Base-by-base conservation (phyloP, 2,329 filamentous ascomycete genomes). In the Colletotrichum cordylinicola region DNA sequence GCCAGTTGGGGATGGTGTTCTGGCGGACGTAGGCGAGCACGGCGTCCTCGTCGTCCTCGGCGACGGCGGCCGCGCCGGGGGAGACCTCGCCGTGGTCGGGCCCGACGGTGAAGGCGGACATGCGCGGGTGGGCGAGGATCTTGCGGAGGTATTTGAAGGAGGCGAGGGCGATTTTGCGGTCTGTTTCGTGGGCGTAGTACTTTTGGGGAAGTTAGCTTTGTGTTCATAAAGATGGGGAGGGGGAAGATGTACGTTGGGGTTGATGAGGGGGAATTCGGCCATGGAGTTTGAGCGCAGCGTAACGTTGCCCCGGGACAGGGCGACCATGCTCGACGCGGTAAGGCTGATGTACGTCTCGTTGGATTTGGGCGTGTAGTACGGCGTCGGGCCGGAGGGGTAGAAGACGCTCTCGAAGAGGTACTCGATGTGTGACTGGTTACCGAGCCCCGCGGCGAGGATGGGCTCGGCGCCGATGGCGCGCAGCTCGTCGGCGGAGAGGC, bases 141-240 rank as follows among this genome's bases (percentile, higher is more conserved):
- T 78, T 79, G 39, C 83, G 81, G 16, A 80, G 79, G 70, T 83
- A 84, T 21, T 78, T 80, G 78, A 84, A 83, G 16, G 80, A 82
- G 10, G 82, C 78, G 62, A 83, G 76, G 7, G 82, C 82, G 33
- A 84, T 80, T 9, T 80, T 80, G 15, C 83, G 78, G 66, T 85
- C 83, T 24, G 81, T 74, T 0, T 72, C 52, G 67, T 81, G 70
- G 43, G 74, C 78, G 65, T 80, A 81, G 76, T 82, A 82, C 80
- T 81, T 29, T 33, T 78, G 7, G 73, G 66, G 1, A 4, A 21
- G 43, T 48, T 4, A 48, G n/a, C n/a, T 27, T 84, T 80, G 2
- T 77, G n/a, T 24, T 9, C 1, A 0, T 4, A 24, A 3, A 4
- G 24, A 29, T 5, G 18, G 74, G 29, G 1, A 37, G 48, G 21